Evolutionary conservation across 75 land plant species (phyloP), one percentile per base, ranked within the genome.

Genomic region (Picea glauca): DNA sequence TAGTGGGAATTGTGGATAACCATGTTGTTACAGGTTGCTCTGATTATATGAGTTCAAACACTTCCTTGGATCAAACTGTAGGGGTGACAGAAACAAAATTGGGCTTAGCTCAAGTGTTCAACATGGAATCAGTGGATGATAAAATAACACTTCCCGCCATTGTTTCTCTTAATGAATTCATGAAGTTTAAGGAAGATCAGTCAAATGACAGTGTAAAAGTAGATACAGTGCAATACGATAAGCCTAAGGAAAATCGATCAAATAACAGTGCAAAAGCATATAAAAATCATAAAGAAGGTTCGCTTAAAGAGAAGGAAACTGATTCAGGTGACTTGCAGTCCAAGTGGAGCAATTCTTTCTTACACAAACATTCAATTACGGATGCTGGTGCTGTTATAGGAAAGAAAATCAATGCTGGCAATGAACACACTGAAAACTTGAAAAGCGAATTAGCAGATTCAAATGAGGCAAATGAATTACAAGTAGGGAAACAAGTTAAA

Each of bases 111-210:
- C 82, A 87, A 75, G 90, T 83, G 23, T 60, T 7, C 32, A 33
- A 32, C 6, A 32, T 33, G 70, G 40, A 32, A 33, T 32, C 70
- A 33, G 13, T 66, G 35, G 70, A 66, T 33, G 70, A 66, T 74
- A 77, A 75, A 32, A 79, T 78, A 2, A 72, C 74, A 31, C 84
- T 94, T 66, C 88, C 91, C 21, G 89, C 85, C 23, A 91, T 92
- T 58, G 77, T 91, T 76, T 92, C 95, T 63, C 80, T 94, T 17
- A 90, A 91, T 88, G 98, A 92, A 80, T 93, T 87, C 74, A 82
- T 94, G 87, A 85, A 90, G 75, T 88, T 89, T 70, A 70, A 70
- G 43, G 43, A 70, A 20, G 54, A 70, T 70, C n/a, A 70, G 43
- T 20, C 46, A 35, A 70, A 70, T 70, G 73, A 46, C 9, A 18